Conservation (phyloP, 352 stramenopile species). For the Nothophytophthora sp. region DNA sequence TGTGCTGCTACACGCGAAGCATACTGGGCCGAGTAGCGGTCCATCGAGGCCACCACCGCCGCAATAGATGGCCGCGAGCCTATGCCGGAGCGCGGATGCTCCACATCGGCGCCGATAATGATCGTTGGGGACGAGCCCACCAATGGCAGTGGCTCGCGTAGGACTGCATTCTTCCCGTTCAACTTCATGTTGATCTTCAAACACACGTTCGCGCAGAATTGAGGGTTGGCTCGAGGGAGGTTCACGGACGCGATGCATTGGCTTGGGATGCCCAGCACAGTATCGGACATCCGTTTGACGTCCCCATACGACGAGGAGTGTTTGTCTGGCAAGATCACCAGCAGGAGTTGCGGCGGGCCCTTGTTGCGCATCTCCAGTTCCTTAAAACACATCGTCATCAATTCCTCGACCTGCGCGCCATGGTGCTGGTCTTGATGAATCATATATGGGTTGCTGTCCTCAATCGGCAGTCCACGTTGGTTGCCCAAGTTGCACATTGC, state of each 20-base stretch:
- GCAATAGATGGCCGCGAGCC: constrained; percentile 64
- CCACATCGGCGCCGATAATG: constrained; percentile 75
- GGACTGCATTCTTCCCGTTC: constrained; percentile 56
- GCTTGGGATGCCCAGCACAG: constrained; percentile 56
- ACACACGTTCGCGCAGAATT: constrained; percentile 64
- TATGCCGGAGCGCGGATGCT: constrained; percentile 60
- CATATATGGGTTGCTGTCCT: constrained; percentile 35
- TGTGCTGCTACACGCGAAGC: constrained; percentile 55
- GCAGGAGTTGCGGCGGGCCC: constrained; percentile 42
- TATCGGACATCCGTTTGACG: constrained; percentile 72
- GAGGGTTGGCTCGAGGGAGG: constrained; percentile 31
- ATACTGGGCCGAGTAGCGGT: constrained; percentile 57
- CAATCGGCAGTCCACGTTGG: constrained; percentile 40
- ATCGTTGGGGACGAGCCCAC: constrained; percentile 56
- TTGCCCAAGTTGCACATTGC: constrained; percentile 27
- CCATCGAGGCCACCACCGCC: constrained; percentile 75
- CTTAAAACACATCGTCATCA: constrained; percentile 53
- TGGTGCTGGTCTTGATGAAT: constrained; percentile 35
- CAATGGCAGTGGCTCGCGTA: constrained; percentile 40
- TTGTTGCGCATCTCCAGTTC: constrained; percentile 31
- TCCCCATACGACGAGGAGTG: constrained; percentile 37
- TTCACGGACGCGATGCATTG: constrained; percentile 62
- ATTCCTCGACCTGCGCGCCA: constrained; percentile 47
- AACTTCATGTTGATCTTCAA: constrained; percentile 82
- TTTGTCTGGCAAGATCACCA: constrained; percentile 53